Evolutionary conservation across 129 eudicot genomes (phyloP).

Genomic region (Solidago caesia): DNA sequence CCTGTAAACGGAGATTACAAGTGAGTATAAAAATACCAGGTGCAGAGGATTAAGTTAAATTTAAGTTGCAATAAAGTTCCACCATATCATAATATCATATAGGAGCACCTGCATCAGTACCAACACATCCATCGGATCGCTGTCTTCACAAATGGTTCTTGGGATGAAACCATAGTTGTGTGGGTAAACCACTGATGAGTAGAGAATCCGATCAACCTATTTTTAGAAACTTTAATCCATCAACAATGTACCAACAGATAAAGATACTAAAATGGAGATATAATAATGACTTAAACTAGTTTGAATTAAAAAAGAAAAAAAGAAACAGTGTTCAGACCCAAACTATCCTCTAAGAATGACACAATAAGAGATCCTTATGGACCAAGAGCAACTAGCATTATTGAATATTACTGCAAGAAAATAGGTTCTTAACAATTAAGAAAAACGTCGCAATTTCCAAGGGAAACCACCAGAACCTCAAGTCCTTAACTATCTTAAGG

Average conservation of each 20-base stretch:
- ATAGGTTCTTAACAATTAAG: slow-evolving; percentile 3
- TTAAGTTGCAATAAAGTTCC: background rate
- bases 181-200: slow-evolving; percentile 96
- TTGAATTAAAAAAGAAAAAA: no score
- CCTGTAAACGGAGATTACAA: slow-evolving; percentile 39
- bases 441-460: background rate
- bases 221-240: slow-evolving; percentile 13
- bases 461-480: background rate
- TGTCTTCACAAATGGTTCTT: slow-evolving; percentile 87
- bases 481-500: background rate
- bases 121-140: slow-evolving; percentile 93
- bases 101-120: slow-evolving; percentile 85
- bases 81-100: background rate
- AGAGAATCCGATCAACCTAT: slow-evolving; percentile 90
- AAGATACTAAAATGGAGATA: slow-evolving; percentile 2
- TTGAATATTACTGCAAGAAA: background rate
- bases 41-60: slow-evolving; percentile 16
- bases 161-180: slow-evolving; percentile 98
- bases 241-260: slow-evolving; percentile 1
- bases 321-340: background rate
- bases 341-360: background rate
- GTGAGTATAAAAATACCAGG: background rate
- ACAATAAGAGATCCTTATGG: background rate
- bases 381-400: background rate
- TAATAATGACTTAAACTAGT: background rate